phyloP scores from a whole-genome alignment of 106 monocot genomes.

The Acanthochlamys bracteata region DNA sequence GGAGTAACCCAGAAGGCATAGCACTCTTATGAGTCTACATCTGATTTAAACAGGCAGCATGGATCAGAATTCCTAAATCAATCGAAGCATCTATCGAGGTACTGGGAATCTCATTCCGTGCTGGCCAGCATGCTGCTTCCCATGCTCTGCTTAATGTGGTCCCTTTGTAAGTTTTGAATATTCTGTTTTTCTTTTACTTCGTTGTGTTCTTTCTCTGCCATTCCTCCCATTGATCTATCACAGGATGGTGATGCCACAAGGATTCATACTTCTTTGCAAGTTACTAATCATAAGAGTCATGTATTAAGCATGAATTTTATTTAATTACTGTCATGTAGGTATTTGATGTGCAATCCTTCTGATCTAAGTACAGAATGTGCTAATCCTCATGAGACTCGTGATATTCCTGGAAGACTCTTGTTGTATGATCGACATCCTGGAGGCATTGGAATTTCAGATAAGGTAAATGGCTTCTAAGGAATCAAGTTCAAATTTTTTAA shows the following conservation, averaged over 20 bases:
- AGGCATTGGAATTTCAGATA: constrained; percentile 74
- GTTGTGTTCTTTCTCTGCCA: too few species aligned
- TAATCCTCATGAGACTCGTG: constrained; percentile 83
- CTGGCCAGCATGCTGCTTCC: constrained; percentile 85
- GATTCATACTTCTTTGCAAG: too few species aligned
- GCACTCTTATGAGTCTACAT: too few species aligned
- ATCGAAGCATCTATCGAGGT: constrained; percentile 49
- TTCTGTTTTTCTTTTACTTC: background rate
- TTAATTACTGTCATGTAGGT: constrained; percentile 22
- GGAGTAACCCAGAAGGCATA: too few species aligned
- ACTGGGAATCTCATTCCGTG: constrained; percentile 49
- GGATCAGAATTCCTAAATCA: constrained; percentile 57
- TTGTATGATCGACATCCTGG: constrained; percentile 84
- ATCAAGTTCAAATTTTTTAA: too few species aligned
- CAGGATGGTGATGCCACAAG: too few species aligned
- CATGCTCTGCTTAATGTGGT: constrained; percentile 92
- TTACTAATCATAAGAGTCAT: too few species aligned
- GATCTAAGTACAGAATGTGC: constrained; percentile 84
- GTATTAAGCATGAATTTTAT: too few species aligned
- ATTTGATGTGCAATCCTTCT: constrained; percentile 79
- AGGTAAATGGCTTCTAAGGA: constrained; percentile 40
- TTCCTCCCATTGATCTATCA: too few species aligned
- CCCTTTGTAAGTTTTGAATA: constrained; percentile 51
- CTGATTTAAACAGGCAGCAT: constrained; percentile 47
- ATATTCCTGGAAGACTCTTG: constrained; percentile 64